Base-by-base conservation (phyloP, 176 grass and related monocot species). In the Secale cereale region DNA sequence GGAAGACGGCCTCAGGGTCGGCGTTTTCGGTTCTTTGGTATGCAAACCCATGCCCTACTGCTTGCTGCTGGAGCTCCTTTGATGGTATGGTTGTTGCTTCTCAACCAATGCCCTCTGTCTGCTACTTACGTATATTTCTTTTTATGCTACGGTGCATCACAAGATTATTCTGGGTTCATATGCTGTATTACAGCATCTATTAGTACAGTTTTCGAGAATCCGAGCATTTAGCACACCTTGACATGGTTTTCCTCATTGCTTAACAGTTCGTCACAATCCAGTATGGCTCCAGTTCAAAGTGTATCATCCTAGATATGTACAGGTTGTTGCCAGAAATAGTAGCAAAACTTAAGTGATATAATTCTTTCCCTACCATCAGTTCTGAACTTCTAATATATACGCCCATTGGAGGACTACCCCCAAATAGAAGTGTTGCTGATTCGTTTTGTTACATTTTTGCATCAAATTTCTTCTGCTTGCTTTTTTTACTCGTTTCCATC, bases 1-100 rank as follows among this genome's bases (percentile, higher is more conserved):
- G 0, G 86, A 87, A 35, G 61, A 79, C 79, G 16, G 22, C 25
- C 76, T 48, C 45, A 76, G 60, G 11, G 61, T 46, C 48, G 48
- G n/a, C n/a, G n/a, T n/a, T n/a, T n/a, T n/a, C n/a, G n/a, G n/a
- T n/a, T n/a, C n/a, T n/a, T n/a, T n/a, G n/a, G n/a, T n/a, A n/a
- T n/a, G n/a, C 86, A 87, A 56, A 2, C 83, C 50, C n/a, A 78
- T 63, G 86, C 74, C 0, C 63, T 83, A 33, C 75, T 83, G n/a
- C n/a, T n/a, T 69, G 77, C 52, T 10, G 15, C 78, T 7, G 80
- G 83, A 78, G 74, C 65, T 13, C 57, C 75, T 2, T 8, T 83
- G 3, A 78, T 78, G 50, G 86, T 87, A 87, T 68, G 70, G 4
- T 2, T 12, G 0, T 16, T 54, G 20, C 30, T 37, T 70, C 27